Evolutionary conservation across 371 early-diverging fungal species (phyloP).

Genomic region (Mucor velutinosus): DNA sequence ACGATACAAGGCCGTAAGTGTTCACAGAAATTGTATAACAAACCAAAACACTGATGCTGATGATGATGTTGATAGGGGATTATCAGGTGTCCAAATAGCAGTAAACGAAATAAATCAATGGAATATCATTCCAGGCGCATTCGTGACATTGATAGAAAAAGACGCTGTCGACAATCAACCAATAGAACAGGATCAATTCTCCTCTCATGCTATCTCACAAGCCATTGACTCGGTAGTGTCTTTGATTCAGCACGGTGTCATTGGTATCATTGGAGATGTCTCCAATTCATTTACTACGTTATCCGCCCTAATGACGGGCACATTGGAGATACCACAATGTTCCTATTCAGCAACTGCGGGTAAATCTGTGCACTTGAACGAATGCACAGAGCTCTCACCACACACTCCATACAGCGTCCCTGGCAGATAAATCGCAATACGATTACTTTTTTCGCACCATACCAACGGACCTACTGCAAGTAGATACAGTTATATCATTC

Average conservation of each 20-base stretch:
- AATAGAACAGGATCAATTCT: neutral
- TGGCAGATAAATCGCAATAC: conserved; percentile 59
- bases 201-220: conserved; percentile 35
- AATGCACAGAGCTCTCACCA: conserved; percentile 6
- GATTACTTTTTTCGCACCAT: conserved; percentile 58
- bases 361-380: neutral
- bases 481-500: conserved; percentile 51
- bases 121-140: conserved; percentile 54
- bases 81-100: conserved; percentile 59
- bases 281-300: conserved; percentile 57
- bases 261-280: conserved; percentile 62
- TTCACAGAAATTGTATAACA: neutral
- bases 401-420: conserved; percentile 33
- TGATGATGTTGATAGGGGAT: conserved; percentile 33
- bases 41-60: neutral
- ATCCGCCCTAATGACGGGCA: conserved; percentile 57
- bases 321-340: conserved; percentile 60
- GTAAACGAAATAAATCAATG: conserved; percentile 56
- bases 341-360: conserved; percentile 60
- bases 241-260: conserved; percentile 56
- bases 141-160: conserved; percentile 57
- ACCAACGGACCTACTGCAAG: conserved; percentile 55
- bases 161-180: conserved; percentile 50
- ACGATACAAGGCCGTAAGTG: neutral
- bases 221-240: conserved; percentile 59